Conservation (phyloP, 2,329 filamentous ascomycete species). For the Alternaria panax region DNA sequence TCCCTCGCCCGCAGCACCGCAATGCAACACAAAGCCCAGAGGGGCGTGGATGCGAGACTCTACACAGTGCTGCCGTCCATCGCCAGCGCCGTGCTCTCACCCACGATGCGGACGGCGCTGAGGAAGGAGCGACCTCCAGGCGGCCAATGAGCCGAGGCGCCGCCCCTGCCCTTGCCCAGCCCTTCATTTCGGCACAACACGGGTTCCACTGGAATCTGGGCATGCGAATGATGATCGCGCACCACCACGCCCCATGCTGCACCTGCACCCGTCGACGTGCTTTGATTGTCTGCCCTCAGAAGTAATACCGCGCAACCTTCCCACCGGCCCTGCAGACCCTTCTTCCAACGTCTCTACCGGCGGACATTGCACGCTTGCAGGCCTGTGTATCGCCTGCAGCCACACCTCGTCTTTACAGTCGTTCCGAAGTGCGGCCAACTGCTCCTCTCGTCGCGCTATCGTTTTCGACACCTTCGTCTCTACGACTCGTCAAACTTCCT, state of each 20-base stretch:
- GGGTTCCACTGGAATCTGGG: constrained; percentile 14
- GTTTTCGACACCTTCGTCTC: constrained; percentile 6
- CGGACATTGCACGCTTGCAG: constrained; percentile 20
- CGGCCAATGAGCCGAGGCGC: constrained; percentile 32
- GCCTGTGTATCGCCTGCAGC: constrained; percentile 30
- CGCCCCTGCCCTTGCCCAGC: constrained; percentile 16
- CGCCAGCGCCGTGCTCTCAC: not conserved
- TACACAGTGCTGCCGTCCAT: not conserved
- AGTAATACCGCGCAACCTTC: constrained; percentile 12
- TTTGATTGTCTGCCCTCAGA: constrained; percentile 22
- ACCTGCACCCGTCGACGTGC: constrained; percentile 10
- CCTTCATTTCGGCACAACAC: constrained; percentile 28
- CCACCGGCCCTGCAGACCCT: not conserved
- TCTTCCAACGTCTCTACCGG: constrained; percentile 6
- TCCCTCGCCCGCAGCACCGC: constrained; percentile 5
- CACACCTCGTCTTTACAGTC: constrained; percentile 15
- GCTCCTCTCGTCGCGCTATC: constrained; percentile 13
- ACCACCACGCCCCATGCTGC: constrained; percentile 13
- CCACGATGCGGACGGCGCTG: not conserved
- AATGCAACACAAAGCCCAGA: not conserved
- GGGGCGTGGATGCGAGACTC: not conserved
- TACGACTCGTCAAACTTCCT: constrained; percentile 11
- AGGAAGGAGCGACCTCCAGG: not conserved
- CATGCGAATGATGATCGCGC: constrained; percentile 13
- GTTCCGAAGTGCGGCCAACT: constrained; percentile 15